Base-by-base conservation (phyloP, 2,329 filamentous ascomycete genomes). In the Aureobasidium sp. region DNA sequence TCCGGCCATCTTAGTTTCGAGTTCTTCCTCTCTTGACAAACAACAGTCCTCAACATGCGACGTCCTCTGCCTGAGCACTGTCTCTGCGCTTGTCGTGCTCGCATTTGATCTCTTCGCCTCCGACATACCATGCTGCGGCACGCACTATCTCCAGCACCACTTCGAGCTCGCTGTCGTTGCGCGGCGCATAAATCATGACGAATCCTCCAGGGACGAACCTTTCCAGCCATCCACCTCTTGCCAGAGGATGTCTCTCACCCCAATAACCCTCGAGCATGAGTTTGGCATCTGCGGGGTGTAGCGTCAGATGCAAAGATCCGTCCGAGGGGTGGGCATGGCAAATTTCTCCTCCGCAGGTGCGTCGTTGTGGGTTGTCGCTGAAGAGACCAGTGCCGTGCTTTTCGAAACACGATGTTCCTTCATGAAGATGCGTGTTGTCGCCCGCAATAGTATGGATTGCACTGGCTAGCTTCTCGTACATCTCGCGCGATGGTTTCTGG, bases 321-420 rank as follows among this genome's bases (percentile, higher is more conserved):
- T 94, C 90, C 27, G 81, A 85, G 53, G 86, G 83, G 73, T 95
- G 91, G 12, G 90, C 84, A 72, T 96, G 91, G 68, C 85, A 88
- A 47, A 95, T 82, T 74, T 95, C 91, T n/a, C 90, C 90, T 67
- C 87, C 83, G 67, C 87, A 90, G 12, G 85, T 89, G 33, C 83
- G 82, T 70, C 87, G 87, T 65, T 87, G 78, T 0, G 87, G 86
- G 56, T 82, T 78, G 2, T 76, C 78, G 0, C 87, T 82, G 73
- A 93, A 94, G 0, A 95, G 79, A 0, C 87, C 90, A 6, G 90
- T 81, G 45, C 88, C 88, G 70, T 93, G 86, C 76, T 92, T 93
- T 73, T 94, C 90, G 67, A 94, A 86, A 70, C 88, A 92, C 1
- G 86, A 90, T 0, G 82, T 87, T 0, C 83, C 87, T 9, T 85